These are phyloP conservation scores for Nakaseomyces nivariensis DNA, from an alignment of 1,139 yeast species.

Conservation along the genomic window DNA sequence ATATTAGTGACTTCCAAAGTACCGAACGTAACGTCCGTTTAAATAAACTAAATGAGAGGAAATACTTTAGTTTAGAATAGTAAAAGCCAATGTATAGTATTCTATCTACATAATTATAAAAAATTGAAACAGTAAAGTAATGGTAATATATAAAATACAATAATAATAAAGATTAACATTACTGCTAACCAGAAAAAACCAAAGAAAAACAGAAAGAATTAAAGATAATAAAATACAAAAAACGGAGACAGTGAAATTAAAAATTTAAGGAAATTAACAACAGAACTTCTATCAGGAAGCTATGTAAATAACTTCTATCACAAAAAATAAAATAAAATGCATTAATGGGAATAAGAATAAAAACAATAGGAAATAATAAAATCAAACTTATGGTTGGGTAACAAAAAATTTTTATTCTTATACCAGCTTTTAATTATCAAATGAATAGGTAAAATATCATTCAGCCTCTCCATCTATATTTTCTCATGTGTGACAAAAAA, in stretches of 20 bases:
- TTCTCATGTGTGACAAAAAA: constrained; percentile 1
- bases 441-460: constrained; percentile 1
- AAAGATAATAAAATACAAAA: constrained; percentile 3
- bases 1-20: no score
- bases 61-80: not conserved
- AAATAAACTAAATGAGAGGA: not conserved
- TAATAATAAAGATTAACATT: constrained; percentile 2
- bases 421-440: constrained; percentile 3
- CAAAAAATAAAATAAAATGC: constrained; percentile 3
- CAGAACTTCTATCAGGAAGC: not conserved
- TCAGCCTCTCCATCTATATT: constrained; percentile 2
- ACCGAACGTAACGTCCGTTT: not conserved
- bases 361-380: constrained; percentile 1
- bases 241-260: constrained; percentile 3
- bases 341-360: constrained; percentile 2
- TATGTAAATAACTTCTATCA: constrained; percentile 2
- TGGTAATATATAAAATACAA: constrained; percentile 3
- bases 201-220: constrained; percentile 4
- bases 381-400: not conserved
- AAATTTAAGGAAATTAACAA: not conserved
- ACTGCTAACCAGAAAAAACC: constrained; percentile 3
- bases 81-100: constrained; percentile 2
- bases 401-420: constrained; percentile 1
- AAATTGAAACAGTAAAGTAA: constrained; percentile 4
- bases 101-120: constrained; percentile 1